These are phyloP conservation scores for Poa pratensis DNA, from an alignment of 176 grass and related monocot species.

Conservation along the genomic window DNA sequence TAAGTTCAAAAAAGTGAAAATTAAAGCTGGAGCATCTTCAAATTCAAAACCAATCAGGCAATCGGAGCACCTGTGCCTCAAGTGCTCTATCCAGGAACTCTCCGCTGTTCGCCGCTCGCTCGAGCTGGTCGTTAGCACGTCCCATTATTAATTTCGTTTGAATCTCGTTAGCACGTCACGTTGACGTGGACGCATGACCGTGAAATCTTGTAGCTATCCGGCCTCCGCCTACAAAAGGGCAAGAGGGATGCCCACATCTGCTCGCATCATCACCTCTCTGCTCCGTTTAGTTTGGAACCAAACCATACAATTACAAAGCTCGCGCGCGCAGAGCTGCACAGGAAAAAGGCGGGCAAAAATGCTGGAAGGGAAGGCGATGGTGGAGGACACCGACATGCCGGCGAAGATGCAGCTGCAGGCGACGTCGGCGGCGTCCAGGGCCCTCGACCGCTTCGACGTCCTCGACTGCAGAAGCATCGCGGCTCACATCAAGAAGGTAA, in stretches of 20 bases:
- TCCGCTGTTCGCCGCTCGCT: neutral
- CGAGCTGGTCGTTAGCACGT: slow-evolving; percentile 41
- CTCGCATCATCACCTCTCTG: neutral
- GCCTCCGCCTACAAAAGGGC: slow-evolving; percentile 9
- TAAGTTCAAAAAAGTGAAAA: too few relatives aligned
- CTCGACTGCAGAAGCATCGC: slow-evolving; percentile 88
- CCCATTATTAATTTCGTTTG: neutral
- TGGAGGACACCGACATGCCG: slow-evolving; percentile 99
- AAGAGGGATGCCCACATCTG: neutral
- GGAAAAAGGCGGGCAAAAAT: slow-evolving; percentile 4
- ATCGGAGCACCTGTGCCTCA: neutral
- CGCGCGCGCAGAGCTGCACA: neutral
- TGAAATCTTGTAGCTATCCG: neutral
- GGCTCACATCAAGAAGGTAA: slow-evolving; percentile 83
- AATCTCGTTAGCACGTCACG: slow-evolving; percentile 41
- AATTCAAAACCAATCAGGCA: neutral
- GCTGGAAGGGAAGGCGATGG: slow-evolving; percentile 93
- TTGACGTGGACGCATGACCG: slow-evolving; percentile 25
- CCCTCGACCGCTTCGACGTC: slow-evolving; percentile 92
- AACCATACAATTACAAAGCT: neutral
- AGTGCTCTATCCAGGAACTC: neutral
- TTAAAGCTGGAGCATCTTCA: neutral
- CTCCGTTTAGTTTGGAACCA: neutral
- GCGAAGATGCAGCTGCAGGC: slow-evolving; percentile 89
- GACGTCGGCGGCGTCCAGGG: slow-evolving; percentile 74